A percentile compares a stretch with the other conserved stretches of the same genome.
Evolutionary conservation across 805 yeast genomes (phyloP).

Genomic region (Barnettozyma pratensis): DNA sequence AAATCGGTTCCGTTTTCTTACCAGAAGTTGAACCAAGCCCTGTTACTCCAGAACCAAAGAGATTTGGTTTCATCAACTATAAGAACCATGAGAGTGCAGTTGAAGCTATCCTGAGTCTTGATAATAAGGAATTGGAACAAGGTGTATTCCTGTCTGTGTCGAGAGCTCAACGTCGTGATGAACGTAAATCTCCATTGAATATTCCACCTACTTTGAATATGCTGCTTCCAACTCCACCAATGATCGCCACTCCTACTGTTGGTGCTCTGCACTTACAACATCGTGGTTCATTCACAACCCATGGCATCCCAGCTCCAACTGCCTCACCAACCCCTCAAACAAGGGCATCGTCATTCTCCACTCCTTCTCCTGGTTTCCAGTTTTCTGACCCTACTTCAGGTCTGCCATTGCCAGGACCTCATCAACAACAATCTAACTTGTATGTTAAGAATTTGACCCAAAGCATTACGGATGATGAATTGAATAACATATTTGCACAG

Average conservation of each 20-base stretch:
- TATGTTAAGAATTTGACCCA: conserved; percentile 59
- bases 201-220: conserved; percentile 3
- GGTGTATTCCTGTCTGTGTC: conserved; percentile 31
- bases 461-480: conserved; percentile 45
- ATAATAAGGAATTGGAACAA: conserved; percentile 34
- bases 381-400: background rate
- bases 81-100: conserved; percentile 41
- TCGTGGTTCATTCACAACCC: too few relatives aligned
- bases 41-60: conserved; percentile 2
- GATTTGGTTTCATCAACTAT: conserved; percentile 49
- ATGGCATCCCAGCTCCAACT: too few relatives aligned
- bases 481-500: conserved; percentile 33
- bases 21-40: conserved; percentile 34
- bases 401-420: conserved; percentile 38
- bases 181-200: conserved; percentile 12
- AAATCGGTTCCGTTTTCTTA: conserved; percentile 45
- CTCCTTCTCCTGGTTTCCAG: conserved; percentile 1
- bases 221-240: background rate
- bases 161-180: conserved; percentile 41
- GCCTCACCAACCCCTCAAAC: too few relatives aligned
- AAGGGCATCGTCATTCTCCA: background rate
- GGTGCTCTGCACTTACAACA: background rate
- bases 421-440: conserved; percentile 60
- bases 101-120: conserved; percentile 40
- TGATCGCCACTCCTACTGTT: background rate